Evolutionary conservation across 164 flowering plant genomes (phyloP).

Genomic region (Pachysandra terminalis): DNA sequence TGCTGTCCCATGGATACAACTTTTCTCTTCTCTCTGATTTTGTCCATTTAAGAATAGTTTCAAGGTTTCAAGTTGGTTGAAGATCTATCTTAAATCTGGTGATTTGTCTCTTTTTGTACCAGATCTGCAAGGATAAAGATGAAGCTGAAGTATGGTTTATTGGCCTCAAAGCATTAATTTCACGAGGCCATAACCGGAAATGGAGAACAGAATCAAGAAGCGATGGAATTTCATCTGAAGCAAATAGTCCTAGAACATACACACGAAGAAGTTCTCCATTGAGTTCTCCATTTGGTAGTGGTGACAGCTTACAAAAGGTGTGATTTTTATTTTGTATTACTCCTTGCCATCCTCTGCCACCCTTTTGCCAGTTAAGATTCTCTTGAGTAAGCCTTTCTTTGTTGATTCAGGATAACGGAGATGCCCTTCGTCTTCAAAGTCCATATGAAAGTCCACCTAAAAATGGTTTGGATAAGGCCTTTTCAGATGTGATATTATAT

Average conservation of each 20-base stretch:
- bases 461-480: slow-evolving; percentile 72
- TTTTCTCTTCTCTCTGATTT: background rate
- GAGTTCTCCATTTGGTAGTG: slow-evolving; percentile 85
- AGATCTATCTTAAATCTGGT: slow-evolving; percentile 10
- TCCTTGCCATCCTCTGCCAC: background rate
- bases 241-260: slow-evolving; percentile 92
- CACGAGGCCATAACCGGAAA: slow-evolving; percentile 77
- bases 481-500: slow-evolving; percentile 71
- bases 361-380: slow-evolving; percentile 5
- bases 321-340: background rate
- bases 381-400: slow-evolving; percentile 6
- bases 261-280: slow-evolving; percentile 93
- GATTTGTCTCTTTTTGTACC: slow-evolving; percentile 9
- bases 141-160: slow-evolving; percentile 99
- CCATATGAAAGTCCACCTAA: slow-evolving; percentile 94
- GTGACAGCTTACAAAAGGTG: slow-evolving; percentile 83
- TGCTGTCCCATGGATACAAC: background rate
- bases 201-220: slow-evolving; percentile 97
- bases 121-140: slow-evolving; percentile 99
- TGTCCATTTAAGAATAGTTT: background rate
- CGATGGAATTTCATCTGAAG: slow-evolving; percentile 90
- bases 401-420: slow-evolving; percentile 63
- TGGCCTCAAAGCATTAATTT: slow-evolving; percentile 91
- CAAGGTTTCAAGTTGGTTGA: background rate
- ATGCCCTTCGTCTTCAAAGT: slow-evolving; percentile 76